Evolutionary conservation across 2,329 filamentous ascomycete genomes (phyloP).

Genomic region (Seiridium cupressi): DNA sequence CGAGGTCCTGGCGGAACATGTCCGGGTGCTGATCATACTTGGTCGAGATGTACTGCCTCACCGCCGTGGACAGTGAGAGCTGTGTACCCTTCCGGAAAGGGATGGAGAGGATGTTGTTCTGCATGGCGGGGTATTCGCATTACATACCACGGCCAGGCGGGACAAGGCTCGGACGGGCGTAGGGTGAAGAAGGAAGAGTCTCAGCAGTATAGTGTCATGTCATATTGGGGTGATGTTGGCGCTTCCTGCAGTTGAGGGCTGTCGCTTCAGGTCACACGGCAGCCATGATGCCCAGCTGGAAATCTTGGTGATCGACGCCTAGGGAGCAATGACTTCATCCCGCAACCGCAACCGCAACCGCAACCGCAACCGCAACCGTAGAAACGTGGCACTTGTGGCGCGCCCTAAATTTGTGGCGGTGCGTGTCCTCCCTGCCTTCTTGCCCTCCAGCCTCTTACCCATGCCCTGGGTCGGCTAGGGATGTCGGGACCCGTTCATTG

Average conservation of each 20-base stretch:
- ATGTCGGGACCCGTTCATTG: too few relatives aligned
- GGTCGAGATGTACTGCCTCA: conserved; percentile 92
- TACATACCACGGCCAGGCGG: background rate
- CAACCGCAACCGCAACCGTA: background rate
- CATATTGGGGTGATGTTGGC: background rate
- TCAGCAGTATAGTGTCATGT: background rate
- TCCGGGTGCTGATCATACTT: conserved; percentile 99
- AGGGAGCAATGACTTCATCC: conserved; percentile 20
- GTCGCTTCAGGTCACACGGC: too few relatives aligned
- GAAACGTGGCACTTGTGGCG: conserved; percentile 4
- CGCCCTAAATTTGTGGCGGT: background rate
- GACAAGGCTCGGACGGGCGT: background rate
- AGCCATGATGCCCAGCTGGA: background rate
- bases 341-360: conserved; percentile 1
- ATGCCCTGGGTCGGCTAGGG: too few relatives aligned
- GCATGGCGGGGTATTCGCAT: conserved; percentile 18
- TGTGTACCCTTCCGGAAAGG: conserved; percentile 85
- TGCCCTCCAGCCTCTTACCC: too few relatives aligned
- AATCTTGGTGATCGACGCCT: conserved; percentile 2
- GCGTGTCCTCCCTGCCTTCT: background rate
- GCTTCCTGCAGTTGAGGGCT: background rate
- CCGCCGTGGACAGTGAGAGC: conserved; percentile 75
- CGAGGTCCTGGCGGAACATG: conserved; percentile 86
- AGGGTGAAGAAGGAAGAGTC: background rate
- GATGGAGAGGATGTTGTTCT: conserved; percentile 66